Evolutionary conservation across 2,329 filamentous ascomycete genomes (phyloP).

Genomic region (Coniochaeta sp.): DNA sequence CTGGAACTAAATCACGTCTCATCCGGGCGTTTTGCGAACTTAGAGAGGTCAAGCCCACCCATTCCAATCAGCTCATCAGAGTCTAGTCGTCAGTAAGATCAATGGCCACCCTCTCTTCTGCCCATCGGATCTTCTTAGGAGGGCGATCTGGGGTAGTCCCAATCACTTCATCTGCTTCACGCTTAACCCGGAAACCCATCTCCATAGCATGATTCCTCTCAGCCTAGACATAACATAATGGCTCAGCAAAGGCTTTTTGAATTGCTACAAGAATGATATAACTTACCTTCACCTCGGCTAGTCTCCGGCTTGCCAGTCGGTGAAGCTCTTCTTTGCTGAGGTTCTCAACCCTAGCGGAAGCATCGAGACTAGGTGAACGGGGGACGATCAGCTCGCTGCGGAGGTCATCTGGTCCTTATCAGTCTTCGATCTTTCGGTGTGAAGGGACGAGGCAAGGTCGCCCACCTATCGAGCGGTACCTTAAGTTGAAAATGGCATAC

Average conservation of each 20-base stretch:
- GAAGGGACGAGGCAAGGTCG: background rate
- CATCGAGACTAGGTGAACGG: background rate
- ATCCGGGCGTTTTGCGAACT: background rate
- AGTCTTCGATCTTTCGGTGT: background rate
- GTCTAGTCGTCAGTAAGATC: background rate
- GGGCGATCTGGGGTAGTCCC: background rate
- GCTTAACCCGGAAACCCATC: background rate
- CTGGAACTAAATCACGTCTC: background rate
- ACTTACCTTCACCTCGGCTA: background rate
- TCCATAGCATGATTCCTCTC: background rate
- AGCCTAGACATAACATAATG: background rate
- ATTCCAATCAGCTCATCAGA: background rate
- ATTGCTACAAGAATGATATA: background rate
- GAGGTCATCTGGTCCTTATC: background rate
- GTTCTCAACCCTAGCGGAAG: background rate
- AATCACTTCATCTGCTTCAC: background rate
- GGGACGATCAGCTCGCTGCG: background rate
- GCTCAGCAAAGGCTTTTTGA: background rate
- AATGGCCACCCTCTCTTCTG: background rate
- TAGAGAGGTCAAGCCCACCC: background rate
- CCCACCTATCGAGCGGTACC: background rate
- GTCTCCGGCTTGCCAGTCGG: background rate
- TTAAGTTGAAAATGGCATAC: slow-evolving; percentile 1
- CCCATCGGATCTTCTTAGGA: background rate
- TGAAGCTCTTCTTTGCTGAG: background rate